A percentile compares a stretch with the other conserved stretches of the same genome.
Conservation (phyloP, 768 basidiomycete genomes). For the Polyporus arcularius region DNA sequence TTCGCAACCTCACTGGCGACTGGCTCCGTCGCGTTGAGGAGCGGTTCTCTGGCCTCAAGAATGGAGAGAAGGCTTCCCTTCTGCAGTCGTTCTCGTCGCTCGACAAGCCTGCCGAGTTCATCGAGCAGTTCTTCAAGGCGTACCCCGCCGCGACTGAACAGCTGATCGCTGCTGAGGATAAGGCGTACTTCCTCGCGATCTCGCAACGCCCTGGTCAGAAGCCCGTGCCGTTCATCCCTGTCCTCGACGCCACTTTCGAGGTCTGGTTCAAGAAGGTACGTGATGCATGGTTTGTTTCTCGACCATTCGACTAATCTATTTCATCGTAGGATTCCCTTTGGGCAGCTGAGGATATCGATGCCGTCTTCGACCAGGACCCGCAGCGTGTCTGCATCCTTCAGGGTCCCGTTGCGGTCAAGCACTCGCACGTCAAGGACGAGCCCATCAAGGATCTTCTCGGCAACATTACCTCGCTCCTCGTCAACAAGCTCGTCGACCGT, state of each 20-base stretch:
- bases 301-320: not conserved
- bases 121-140: slow-evolving; percentile 79
- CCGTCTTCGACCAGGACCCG: slow-evolving; percentile 98
- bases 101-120: slow-evolving; percentile 77
- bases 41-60: slow-evolving; percentile 89
- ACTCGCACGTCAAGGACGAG: slow-evolving; percentile 86
- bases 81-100: slow-evolving; percentile 82
- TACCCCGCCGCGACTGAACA: slow-evolving; percentile 85
- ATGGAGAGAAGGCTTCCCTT: slow-evolving; percentile 75
- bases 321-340: slow-evolving; percentile 84
- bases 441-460: slow-evolving; percentile 92
- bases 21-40: slow-evolving; percentile 97
- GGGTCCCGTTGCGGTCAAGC: slow-evolving; percentile 93
- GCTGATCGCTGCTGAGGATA: slow-evolving; percentile 90
- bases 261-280: slow-evolving; percentile 99
- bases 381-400: slow-evolving; percentile 97
- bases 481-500: slow-evolving; percentile 74
- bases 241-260: slow-evolving; percentile 90
- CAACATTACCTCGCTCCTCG: slow-evolving; percentile 78
- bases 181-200: slow-evolving; percentile 94
- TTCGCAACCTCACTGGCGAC: slow-evolving; percentile 94
- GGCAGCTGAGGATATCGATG: slow-evolving; percentile 98
- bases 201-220: slow-evolving; percentile 96
- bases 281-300: not conserved
- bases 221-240: slow-evolving; percentile 96